Base-by-base conservation (phyloP, 2,329 filamentous ascomycete genomes). In the Colletotrichum sp. region DNA sequence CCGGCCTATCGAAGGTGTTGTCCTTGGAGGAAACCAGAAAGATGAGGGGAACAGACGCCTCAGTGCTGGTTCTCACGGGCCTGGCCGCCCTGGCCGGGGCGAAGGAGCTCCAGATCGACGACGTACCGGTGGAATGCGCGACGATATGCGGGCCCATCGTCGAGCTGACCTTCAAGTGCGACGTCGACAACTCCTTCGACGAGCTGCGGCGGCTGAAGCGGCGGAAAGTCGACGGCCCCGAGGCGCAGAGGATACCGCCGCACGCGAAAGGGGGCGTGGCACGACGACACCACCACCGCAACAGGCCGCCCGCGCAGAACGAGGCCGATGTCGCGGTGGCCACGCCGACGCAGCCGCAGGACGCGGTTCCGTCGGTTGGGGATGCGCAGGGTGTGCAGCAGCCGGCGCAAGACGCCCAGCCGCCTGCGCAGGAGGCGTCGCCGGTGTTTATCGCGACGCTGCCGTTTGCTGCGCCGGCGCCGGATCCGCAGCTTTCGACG, bases 101-200 rank as follows among this genome's bases (percentile, higher is more conserved):
- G 30, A 82, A 83, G 38, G 80, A 80, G 34, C 79, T 87, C 43
- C 81, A 80, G 21, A 79, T 82, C 15, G 79, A 84, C 26, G 82
- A 85, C 30, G 83, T 87, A 18, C 85, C 85, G 36, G 73, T 85
- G 26, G 79, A 81, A 68, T 87, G 85, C 73, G 84, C 84, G 43
- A 83, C 82, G 52, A 86, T 87, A 67, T 87, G 85, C 79, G 85
- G 85, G 6, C 85, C 85, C 67, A 83, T 87, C 65, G 84, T 87
- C 71, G 85, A 87, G 79, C 78, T 87, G n/a, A 83, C 84, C 36
- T 79, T 79, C 12, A 81, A 82, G 60, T 87, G 85, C 80, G 81
- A 81, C 76, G 65, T 80, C 36, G 77, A 78, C 30, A 68, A 71
- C 60, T 69, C 64, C 43, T 75, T 75, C 26, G 71, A 80, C 10